A percentile compares a stretch with the other conserved stretches of the same genome.
Evolutionary conservation across 257 asterid species (phyloP).

Genomic region (Pogostemon cablin): DNA sequence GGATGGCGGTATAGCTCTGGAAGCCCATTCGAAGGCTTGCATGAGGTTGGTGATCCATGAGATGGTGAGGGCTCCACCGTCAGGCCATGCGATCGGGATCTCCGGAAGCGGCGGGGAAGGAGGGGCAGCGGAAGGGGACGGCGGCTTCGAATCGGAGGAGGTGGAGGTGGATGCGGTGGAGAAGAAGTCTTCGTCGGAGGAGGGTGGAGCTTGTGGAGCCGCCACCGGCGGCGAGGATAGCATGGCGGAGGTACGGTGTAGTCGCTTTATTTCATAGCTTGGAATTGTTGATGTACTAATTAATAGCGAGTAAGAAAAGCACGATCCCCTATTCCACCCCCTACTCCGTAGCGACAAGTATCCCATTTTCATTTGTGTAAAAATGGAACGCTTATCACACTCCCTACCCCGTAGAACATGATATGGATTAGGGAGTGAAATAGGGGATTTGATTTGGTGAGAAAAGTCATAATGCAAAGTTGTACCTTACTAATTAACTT

Average conservation of each 20-base stretch:
- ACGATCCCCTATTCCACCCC: no score
- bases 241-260: slow-evolving; percentile 33
- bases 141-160: slow-evolving; percentile 53
- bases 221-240: slow-evolving; percentile 41
- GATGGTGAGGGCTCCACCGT: slow-evolving; percentile 52
- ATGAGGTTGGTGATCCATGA: slow-evolving; percentile 70
- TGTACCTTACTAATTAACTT: not conserved
- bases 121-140: slow-evolving; percentile 40
- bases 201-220: slow-evolving; percentile 45
- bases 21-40: slow-evolving; percentile 82
- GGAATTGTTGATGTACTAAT: not conserved
- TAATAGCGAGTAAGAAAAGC: not conserved
- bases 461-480: not conserved
- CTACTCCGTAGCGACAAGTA: no score
- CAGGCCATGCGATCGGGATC: slow-evolving; percentile 89
- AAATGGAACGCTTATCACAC: no score
- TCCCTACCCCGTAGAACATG: no score
- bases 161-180: slow-evolving; percentile 59
- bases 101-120: slow-evolving; percentile 45
- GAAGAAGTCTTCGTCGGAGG: slow-evolving; percentile 76
- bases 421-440: no score
- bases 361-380: no score
- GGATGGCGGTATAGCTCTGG: slow-evolving; percentile 58
- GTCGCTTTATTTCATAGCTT: slow-evolving; percentile 17
- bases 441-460: no score